Evolutionary conservation across 106 monocot genomes (phyloP), one percentile per base, ranked within the genome.

Genomic region (Agapanthus africanus): DNA sequence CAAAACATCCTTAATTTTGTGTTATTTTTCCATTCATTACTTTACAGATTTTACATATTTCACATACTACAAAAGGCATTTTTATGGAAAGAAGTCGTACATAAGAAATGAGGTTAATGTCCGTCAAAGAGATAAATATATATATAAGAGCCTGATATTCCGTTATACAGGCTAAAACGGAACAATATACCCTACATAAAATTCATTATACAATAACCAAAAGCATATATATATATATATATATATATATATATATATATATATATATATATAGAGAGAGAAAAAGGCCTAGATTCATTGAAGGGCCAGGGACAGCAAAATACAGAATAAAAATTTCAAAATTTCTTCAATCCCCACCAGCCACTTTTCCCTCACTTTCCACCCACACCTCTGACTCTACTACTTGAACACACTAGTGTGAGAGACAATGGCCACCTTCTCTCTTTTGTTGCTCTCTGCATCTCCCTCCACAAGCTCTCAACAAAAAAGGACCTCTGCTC

Each of bases 381-480:
- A 11, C 33, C 59, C 7, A 56, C 33, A 15, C 33, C 59, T 32
- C 59, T 59, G 32, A 59, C 59, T 57, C 14, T 30, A 28, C 30
- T 62, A 21, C 47, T 13, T 32, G n/a, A n/a, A 62, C 42, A 57
- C 5, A 57, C 2, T 27, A 11, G 35, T 61, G 16, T 16, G 16
- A 6, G 39, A 65, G 26, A 65, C 44, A 31, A 47, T 67, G 67
- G 46, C 67, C 67, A 67, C 65, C 40, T 40, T n/a, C 26, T 40
- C 25, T 30, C 4, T n/a, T 31, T 26, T 57, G 56, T n/a, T n/a
- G n/a, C 56, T 57, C 30, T 14, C 72, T 51, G 70, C 21, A n/a
- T n/a, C n/a, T n/a, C n/a, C 14, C 65, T 69, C 68, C 68, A 32
- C 68, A 49, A 37, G 40, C 71, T 8, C 34, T n/a, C n/a, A 19